Percentiles rank a stretch among this genome's conserved stretches.
Conservation (phyloP, 2,329 filamentous ascomycete genomes). For the Pyrenophora teres region DNA sequence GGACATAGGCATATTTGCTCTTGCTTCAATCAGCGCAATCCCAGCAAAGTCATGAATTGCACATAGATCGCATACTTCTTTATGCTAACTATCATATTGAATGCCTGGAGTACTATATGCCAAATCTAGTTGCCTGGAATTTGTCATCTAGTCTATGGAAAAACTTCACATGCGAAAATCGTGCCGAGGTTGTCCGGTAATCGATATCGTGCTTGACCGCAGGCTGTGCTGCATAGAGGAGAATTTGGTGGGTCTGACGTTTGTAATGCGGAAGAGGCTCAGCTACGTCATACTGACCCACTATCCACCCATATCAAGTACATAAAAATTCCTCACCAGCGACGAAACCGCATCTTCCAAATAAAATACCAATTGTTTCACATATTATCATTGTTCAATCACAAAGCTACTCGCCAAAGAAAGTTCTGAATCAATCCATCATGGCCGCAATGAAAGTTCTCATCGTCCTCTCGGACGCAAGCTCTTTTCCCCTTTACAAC, state of each 20-base stretch:
- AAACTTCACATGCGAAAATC: no score
- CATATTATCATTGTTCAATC: background rate
- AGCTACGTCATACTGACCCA: slow-evolving; percentile 20
- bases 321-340: background rate
- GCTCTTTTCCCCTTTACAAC: slow-evolving; percentile 42
- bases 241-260: slow-evolving; percentile 5
- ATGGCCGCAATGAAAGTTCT: slow-evolving; percentile 50
- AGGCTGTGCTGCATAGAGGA: no score
- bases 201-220: no score
- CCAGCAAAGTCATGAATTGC: no score
- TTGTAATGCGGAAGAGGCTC: background rate
- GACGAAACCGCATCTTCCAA: background rate
- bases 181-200: background rate
- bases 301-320: background rate
- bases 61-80: no score
- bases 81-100: no score
- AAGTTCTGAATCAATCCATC: background rate
- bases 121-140: no score
- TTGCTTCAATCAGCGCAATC: no score
- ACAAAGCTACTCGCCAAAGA: background rate
- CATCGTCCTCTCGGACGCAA: slow-evolving; percentile 52
- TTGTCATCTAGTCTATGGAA: no score
- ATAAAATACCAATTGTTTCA: no score
- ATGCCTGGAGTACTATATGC: no score
- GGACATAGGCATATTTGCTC: no score